A percentile compares a stretch with the other conserved stretches of the same genome.
Evolutionary conservation across 257 asterid genomes (phyloP).

Genomic region (Phtheirospermum japonicum): DNA sequence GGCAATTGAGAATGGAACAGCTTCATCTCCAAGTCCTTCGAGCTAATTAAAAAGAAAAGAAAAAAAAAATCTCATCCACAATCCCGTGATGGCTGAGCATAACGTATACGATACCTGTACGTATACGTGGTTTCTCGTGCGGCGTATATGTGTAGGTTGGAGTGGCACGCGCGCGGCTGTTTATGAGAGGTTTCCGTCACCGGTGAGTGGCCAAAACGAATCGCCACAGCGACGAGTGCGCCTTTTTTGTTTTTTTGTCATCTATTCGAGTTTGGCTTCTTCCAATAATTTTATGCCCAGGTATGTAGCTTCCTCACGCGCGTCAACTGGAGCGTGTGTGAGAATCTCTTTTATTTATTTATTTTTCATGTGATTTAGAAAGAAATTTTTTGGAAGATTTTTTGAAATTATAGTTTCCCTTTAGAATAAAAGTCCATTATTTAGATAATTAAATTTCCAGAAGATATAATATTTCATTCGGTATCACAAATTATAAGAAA

Average conservation of each 20-base stretch:
- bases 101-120: conserved; percentile 11
- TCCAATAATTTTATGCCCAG: conserved; percentile 18
- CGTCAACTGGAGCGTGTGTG: conserved; percentile 26
- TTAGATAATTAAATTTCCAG: no score
- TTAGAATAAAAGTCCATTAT: no score
- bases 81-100: conserved; percentile 29
- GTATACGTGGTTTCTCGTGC: neutral
- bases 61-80: conserved; percentile 23
- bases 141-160: conserved; percentile 10
- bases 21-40: conserved; percentile 34
- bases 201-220: conserved; percentile 40
- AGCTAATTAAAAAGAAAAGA: neutral
- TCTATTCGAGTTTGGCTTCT: conserved; percentile 36
- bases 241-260: conserved; percentile 6
- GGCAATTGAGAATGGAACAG: conserved; percentile 36
- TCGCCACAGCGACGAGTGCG: conserved; percentile 37
- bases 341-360: neutral
- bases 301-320: conserved; percentile 28
- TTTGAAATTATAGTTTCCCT: no score
- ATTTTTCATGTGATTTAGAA: neutral
- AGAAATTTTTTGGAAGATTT: neutral
- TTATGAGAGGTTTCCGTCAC: conserved; percentile 38
- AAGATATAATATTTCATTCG: no score
- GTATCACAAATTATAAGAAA: no score
- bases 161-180: conserved; percentile 29